Conservation (phyloP, 2,329 filamentous ascomycete genomes). For the Diaporthe citri region DNA sequence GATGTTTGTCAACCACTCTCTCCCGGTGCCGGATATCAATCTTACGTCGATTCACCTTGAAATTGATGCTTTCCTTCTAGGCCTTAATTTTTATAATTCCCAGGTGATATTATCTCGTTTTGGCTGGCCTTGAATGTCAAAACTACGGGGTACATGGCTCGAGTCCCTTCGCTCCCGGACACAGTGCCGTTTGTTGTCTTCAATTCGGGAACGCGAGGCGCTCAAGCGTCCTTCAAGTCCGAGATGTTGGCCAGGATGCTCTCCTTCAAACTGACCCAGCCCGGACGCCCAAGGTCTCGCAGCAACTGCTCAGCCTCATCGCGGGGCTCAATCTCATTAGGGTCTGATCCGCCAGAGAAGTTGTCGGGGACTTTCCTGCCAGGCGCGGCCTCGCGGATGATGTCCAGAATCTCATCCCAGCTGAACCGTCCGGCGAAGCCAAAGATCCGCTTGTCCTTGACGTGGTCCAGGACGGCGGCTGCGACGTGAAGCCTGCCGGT, state of each 20-base stretch:
- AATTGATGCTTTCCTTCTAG: too few relatives aligned
- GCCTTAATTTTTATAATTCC: too few relatives aligned
- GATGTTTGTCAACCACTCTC: not conserved
- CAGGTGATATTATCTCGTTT: too few relatives aligned
- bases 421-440: slow-evolving; percentile 56
- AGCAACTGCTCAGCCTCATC: not conserved
- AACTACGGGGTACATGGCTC: not conserved
- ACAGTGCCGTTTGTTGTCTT: not conserved
- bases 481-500: slow-evolving; percentile 64
- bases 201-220: not conserved
- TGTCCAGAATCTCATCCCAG: not conserved
- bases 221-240: not conserved
- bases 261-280: not conserved
- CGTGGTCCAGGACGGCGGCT: slow-evolving; percentile 59
- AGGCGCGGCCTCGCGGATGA: not conserved
- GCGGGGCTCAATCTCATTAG: not conserved
- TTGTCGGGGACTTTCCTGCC: not conserved
- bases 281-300: not conserved
- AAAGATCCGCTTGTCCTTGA: slow-evolving; percentile 65
- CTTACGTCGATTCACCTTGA: too few relatives aligned
- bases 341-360: not conserved
- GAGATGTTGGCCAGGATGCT: not conserved
- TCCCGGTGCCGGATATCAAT: not conserved
- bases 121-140: too few relatives aligned
- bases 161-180: not conserved